Evolutionary conservation across 148 eudicot genomes (phyloP).

Genomic region (Euryodendron excelsum): DNA sequence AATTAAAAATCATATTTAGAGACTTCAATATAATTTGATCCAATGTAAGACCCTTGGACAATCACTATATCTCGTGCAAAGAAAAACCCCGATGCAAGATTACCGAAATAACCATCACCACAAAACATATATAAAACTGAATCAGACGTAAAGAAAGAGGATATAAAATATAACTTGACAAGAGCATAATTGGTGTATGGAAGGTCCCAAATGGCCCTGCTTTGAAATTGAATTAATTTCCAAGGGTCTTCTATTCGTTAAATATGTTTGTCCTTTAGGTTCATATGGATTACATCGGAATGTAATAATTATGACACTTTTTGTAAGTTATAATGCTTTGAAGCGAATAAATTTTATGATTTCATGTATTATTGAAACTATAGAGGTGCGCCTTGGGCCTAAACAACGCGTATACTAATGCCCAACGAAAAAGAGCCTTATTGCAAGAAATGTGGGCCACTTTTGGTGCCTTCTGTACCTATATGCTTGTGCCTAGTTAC

Average conservation of each 20-base stretch:
- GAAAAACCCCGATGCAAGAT: too few species aligned
- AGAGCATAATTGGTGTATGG: not conserved
- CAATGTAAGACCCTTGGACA: too few species aligned
- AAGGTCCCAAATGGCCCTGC: not conserved
- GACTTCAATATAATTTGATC: too few species aligned
- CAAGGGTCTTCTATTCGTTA: not conserved
- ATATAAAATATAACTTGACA: not conserved
- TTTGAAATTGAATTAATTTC: not conserved
- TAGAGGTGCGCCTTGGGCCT: not conserved
- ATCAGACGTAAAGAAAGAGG: not conserved
- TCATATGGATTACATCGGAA: not conserved
- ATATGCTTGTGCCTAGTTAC: not conserved
- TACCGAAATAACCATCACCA: too few species aligned
- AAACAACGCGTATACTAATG: not conserved
- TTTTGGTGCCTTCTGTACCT: not conserved
- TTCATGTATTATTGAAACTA: not conserved
- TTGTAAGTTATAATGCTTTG: too few species aligned
- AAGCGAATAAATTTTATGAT: not conserved
- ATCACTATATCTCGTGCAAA: too few species aligned
- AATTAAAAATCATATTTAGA: too few species aligned
- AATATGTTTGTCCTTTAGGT: not conserved
- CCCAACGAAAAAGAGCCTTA: not conserved
- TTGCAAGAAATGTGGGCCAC: not conserved
- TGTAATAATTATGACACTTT: not conserved
- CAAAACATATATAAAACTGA: too few species aligned